phyloP scores from a whole-genome alignment of 805 yeast species.

The Myxozyma mucilagina region DNA sequence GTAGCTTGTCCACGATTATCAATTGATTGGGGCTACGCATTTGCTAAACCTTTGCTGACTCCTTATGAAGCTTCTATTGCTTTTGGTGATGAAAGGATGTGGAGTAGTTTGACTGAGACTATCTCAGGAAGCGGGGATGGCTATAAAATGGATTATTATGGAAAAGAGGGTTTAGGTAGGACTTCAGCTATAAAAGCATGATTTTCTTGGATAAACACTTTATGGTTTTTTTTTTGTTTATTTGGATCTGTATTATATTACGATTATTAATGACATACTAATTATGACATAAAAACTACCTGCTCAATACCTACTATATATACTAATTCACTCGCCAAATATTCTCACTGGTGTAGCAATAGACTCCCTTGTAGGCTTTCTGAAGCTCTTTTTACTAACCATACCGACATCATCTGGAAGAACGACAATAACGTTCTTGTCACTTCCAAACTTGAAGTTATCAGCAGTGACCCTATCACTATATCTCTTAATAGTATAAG shows the following conservation, averaged over 20 bases:
- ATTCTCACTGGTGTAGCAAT: slow-evolving; percentile 41
- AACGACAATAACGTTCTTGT: slow-evolving; percentile 69
- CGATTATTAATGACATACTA: background rate
- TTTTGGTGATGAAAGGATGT: slow-evolving; percentile 67
- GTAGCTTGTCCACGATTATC: slow-evolving; percentile 96
- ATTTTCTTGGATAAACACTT: background rate
- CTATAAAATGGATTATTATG: slow-evolving; percentile 96
- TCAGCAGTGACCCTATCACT: slow-evolving; percentile 64
- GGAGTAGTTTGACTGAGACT: slow-evolving; percentile 48
- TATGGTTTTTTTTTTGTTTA: background rate
- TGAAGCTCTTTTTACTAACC: slow-evolving; percentile 61
- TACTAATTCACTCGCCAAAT: slow-evolving; percentile 9
- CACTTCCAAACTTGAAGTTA: slow-evolving; percentile 73
- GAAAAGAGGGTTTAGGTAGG: slow-evolving; percentile 61
- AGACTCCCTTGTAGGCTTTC: slow-evolving; percentile 54
- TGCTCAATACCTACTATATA: background rate
- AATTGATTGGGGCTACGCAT: slow-evolving; percentile 99
- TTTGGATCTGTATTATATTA: background rate
- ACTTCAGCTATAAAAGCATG: background rate
- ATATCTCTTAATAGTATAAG: slow-evolving; percentile 67
- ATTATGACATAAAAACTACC: background rate
- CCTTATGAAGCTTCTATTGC: slow-evolving; percentile 96
- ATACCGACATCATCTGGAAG: slow-evolving; percentile 70
- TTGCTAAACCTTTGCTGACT: slow-evolving; percentile 83
- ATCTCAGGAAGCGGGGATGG: slow-evolving; percentile 39